Conservation (phyloP, 2,329 filamentous ascomycete species). For the Malbranchea zuffiana region DNA sequence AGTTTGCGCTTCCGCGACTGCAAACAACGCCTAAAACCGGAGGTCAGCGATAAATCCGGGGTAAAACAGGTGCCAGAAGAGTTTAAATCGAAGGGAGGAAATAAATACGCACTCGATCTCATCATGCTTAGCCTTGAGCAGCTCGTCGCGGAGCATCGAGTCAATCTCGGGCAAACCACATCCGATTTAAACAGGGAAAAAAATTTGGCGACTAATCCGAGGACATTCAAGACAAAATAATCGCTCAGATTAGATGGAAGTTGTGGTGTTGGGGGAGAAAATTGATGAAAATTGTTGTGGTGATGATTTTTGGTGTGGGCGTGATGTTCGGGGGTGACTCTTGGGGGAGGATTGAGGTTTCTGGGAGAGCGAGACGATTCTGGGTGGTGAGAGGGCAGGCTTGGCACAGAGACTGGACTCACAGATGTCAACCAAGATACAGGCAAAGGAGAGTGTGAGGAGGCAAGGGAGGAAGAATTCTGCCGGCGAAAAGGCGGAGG, state of each 20-base stretch:
- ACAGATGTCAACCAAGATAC: not conserved
- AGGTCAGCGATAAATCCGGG: constrained; percentile 28
- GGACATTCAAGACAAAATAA: constrained; percentile 36
- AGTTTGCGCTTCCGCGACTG: constrained; percentile 83
- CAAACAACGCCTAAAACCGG: constrained; percentile 44
- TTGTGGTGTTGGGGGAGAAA: constrained; percentile 29
- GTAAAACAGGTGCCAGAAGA: constrained; percentile 14
- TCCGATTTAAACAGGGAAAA: constrained; percentile 41
- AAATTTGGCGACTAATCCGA: constrained; percentile 28
- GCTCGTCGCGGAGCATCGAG: constrained; percentile 42
- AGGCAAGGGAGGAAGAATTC: too few species aligned
- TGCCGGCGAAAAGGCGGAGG: not conserved
- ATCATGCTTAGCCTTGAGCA: constrained; percentile 41
- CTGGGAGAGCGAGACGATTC: not conserved
- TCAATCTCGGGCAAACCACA: constrained; percentile 38
- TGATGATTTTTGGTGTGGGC: not conserved
- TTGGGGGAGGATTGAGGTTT: not conserved
- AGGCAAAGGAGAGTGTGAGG: too few species aligned
- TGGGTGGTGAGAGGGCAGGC: not conserved
- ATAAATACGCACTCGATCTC: constrained; percentile 41
- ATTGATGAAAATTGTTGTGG: constrained; percentile 18
- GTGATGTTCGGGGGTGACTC: not conserved
- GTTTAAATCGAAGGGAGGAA: constrained; percentile 20
- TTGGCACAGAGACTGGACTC: not conserved
- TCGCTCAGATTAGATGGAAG: constrained; percentile 37